Evolutionary conservation across 306 rosid species (phyloP), one percentile per base, ranked within the genome.

Genomic region (Spatholobus suberectus): DNA sequence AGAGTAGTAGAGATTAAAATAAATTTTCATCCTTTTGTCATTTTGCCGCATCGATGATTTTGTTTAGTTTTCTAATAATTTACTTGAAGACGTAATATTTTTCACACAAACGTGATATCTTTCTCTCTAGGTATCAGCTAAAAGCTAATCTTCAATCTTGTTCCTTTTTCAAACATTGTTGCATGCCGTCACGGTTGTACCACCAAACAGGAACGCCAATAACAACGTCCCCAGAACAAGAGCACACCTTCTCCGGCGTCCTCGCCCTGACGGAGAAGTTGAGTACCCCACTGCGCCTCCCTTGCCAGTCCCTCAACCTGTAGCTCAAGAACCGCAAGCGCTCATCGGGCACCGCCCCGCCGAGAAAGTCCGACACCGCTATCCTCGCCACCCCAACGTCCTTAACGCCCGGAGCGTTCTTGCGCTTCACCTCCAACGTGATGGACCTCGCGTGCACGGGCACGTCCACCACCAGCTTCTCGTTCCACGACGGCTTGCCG

Each of bases 261-360:
- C 18, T 70, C 18, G 70, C 80, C 82, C 84, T 89, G n/a, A 91
- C 92, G 2, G 94, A 90, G 34, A 91, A 77, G 23, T 91, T 87
- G 14, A 93, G 8, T 51, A 93, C 88, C 10, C 97, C 97, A 10
- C 81, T 91, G 58, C 84, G 85, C 49, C 80, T 79, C 1, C 97
- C 94, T 34, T 78, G 79, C 32, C 75, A 35, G 10, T 90, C 88
- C 81, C 94, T 87, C 79, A 91, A 27, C 72, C 94, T 79, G 27
- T 90, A 93, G 32, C 96, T 93, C 87, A 89, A 55, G 34, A 83
- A 84, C 76, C 89, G 92, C 88, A 77, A 24, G 72, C 82, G 38
- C 26, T 70, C 21, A 18, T 83, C 91, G 17, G 90, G 88, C 41
- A 83, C 71, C 0, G 24, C 77, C 0, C 84, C 90, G 1, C 88